These are phyloP conservation scores for Rhodotorula graminis DNA, from an alignment of 768 basidiomycete species.

Conservation along the genomic window DNA sequence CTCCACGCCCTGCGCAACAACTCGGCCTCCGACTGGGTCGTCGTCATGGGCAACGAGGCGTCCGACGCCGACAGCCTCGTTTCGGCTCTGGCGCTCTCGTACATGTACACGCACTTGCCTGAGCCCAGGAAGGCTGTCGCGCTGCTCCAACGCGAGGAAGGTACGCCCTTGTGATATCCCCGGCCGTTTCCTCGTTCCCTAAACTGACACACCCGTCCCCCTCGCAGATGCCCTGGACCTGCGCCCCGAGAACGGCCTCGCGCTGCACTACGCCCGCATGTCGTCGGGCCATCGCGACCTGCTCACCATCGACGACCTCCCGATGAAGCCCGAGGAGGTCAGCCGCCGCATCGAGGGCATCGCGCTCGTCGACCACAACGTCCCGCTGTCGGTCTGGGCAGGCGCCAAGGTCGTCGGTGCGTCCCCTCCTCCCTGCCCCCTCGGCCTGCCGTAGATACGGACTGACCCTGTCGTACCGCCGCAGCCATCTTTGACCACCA, in stretches of 20 bases:
- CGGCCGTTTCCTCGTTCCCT: not conserved
- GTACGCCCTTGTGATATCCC: not conserved
- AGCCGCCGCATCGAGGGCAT: slow-evolving; percentile 36
- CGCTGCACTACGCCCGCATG: slow-evolving; percentile 30
- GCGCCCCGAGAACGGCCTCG: slow-evolving; percentile 30
- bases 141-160: slow-evolving; percentile 30
- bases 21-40: slow-evolving; percentile 18
- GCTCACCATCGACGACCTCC: slow-evolving; percentile 38
- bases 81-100: slow-evolving; percentile 23
- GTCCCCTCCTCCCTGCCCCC: not conserved
- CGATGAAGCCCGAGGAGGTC: slow-evolving; percentile 35
- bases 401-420: slow-evolving; percentile 4
- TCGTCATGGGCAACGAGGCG: slow-evolving; percentile 37
- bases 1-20: slow-evolving; percentile 20
- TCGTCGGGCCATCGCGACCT: slow-evolving; percentile 27
- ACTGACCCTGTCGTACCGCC: not conserved
- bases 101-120: slow-evolving; percentile 20
- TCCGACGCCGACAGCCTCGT: slow-evolving; percentile 26
- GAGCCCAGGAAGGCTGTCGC: slow-evolving; percentile 33
- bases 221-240: slow-evolving; percentile 30
- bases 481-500: slow-evolving; percentile 34
- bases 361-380: slow-evolving; percentile 39
- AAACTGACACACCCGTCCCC: not conserved
- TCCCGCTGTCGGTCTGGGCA: slow-evolving; percentile 16
- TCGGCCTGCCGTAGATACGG: too few relatives aligned